Evolutionary conservation across 139 green algal species (phyloP), one percentile per base, ranked within the genome.

Genomic region (Coccomyxa sp.): DNA sequence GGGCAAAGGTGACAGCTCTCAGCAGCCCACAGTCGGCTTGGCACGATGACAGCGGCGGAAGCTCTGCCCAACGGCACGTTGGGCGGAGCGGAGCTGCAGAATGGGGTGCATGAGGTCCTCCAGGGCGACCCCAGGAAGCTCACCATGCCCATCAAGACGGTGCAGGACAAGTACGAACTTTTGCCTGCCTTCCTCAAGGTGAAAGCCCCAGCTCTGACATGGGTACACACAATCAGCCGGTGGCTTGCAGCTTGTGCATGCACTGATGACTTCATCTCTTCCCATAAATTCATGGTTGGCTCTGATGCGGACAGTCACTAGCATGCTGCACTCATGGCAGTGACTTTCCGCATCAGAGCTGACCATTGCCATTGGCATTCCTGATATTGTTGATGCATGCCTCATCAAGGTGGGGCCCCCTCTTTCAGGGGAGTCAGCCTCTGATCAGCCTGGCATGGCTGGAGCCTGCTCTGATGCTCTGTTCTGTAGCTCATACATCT

Each of bases 91-190:
- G 18, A 64, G 22, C 22, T 64, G 50, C n/a, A 64, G 5, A 6
- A 64, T 64, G 50, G 50, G 22, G 50, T 72, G 64, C 64, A 36
- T 29, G 40, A 81, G 35, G 27, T 55, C 29, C 75, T 92, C 39
- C 44, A 55, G 6, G 69, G 54, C 6, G 91, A 96, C 41, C 91
- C 89, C 16, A 75, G 50, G 10, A 88, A 90, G 78, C 88, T 96
- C 0, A 94, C 89, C 18, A 55, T 78, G 69, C 94, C 94, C 7
- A 95, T 98, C 77, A 86, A 88, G 64, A 89, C 73, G 0, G 79
- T 96, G 0, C 79, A 96, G 70, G 94, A 98, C 87, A 99, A 98
- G 78, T 98, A 95, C 82, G 90, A 94, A 78, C 89, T 98, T 74
- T 79, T 99, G 75, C 96, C 96, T 8, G 94, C 95, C 7, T 98